These are phyloP conservation scores for Phytophthora pseudosyringae DNA, from an alignment of 352 stramenopile species.

Conservation along the genomic window DNA sequence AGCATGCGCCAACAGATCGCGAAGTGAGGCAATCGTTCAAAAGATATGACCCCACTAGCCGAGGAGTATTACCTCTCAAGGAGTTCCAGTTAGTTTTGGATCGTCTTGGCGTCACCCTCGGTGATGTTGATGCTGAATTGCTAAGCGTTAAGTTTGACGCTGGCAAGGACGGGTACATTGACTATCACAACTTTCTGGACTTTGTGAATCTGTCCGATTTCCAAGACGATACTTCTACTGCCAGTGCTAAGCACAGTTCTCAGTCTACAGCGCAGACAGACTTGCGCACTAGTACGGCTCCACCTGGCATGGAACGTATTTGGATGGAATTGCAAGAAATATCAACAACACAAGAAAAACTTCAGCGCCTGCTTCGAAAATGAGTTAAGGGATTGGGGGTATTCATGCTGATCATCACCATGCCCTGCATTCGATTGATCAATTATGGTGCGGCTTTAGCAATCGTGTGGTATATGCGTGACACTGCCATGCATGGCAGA, in stretches of 20 bases:
- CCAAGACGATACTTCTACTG: not conserved
- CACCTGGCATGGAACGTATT: constrained; percentile 37
- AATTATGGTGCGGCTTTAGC: not conserved
- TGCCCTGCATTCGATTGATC: not conserved
- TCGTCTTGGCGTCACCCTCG: constrained; percentile 55
- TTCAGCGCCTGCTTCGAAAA: constrained; percentile 38
- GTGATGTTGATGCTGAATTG: constrained; percentile 52
- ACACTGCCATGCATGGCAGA: constrained; percentile 6
- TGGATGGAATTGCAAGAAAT: constrained; percentile 52
- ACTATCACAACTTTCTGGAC: constrained; percentile 69
- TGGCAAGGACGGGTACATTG: constrained; percentile 60
- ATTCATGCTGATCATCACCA: not conserved
- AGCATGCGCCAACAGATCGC: constrained; percentile 24
- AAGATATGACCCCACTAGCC: constrained; percentile 46
- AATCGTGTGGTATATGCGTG: not conserved
- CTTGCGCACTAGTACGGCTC: not conserved
- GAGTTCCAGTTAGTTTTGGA: constrained; percentile 66
- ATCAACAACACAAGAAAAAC: constrained; percentile 43
- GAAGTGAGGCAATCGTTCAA: constrained; percentile 50
- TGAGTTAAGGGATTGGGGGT: constrained; percentile 5
- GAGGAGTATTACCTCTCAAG: constrained; percentile 42
- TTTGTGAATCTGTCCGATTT: constrained; percentile 40
- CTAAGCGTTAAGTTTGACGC: constrained; percentile 59
- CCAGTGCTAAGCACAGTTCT: not conserved
- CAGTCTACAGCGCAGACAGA: not conserved